phyloP scores from a whole-genome alignment of 169 alveolate genomes.

The Cryptosporidium parvum region DNA sequence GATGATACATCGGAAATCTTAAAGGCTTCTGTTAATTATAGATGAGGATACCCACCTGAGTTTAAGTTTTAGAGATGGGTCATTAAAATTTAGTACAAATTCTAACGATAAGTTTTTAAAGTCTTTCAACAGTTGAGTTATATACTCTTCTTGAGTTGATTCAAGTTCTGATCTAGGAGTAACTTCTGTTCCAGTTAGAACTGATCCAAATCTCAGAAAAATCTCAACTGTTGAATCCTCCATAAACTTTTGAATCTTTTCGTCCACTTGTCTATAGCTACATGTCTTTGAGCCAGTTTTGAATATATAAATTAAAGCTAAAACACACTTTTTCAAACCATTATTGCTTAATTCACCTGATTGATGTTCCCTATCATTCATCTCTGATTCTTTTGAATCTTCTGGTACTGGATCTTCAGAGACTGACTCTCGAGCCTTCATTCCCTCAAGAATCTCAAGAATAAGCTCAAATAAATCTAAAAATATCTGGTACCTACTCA shows the following conservation, averaged over 20 bases:
- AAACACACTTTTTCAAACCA: neutral
- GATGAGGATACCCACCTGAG: constrained; percentile 34
- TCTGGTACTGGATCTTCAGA: neutral
- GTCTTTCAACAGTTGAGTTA: neutral
- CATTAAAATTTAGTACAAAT: neutral
- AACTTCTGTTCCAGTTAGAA: neutral
- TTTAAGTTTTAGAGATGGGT: neutral
- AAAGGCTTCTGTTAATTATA: neutral
- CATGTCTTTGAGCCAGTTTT: neutral
- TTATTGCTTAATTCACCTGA: neutral
- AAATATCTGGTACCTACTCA: constrained; percentile 50
- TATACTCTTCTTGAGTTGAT: neutral
- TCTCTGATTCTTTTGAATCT: neutral
- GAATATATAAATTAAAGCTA: constrained; percentile 2
- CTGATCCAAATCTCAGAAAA: constrained; percentile 3
- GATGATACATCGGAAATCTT: neutral
- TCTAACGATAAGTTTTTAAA: neutral
- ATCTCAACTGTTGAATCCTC: constrained; percentile 20
- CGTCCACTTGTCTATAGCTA: constrained; percentile 1
- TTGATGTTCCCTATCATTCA: neutral
- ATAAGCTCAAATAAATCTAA: constrained; percentile 42
- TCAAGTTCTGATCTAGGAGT: neutral
- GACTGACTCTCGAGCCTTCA: neutral
- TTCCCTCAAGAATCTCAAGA: constrained; percentile 17
- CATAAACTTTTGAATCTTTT: neutral